Conservation (phyloP, 768 basidiomycete species). For the Fomitopsis pulvina region DNA sequence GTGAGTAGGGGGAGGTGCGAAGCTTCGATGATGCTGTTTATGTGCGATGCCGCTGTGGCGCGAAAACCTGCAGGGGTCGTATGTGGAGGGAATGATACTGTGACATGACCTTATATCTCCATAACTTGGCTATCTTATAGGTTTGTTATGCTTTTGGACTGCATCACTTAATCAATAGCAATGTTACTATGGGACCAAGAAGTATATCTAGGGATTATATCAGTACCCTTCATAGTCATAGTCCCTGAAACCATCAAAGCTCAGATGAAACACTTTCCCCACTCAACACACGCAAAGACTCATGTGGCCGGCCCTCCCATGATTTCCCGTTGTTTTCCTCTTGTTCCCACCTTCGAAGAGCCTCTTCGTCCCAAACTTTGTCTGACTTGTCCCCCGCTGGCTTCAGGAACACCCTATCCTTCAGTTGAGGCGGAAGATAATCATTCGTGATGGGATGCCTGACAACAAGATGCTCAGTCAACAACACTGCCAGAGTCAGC, state of each 20-base stretch:
- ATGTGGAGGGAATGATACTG: slow-evolving; percentile 22
- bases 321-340: slow-evolving; percentile 30
- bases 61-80: slow-evolving; percentile 41
- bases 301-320: slow-evolving; percentile 27
- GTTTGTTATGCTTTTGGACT: not conserved
- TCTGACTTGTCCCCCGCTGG: slow-evolving; percentile 30
- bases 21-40: slow-evolving; percentile 36
- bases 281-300: not conserved
- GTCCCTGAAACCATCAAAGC: too few species aligned
- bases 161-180: not conserved
- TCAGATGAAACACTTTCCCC: too few species aligned
- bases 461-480: not conserved
- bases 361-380: slow-evolving; percentile 45
- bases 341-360: slow-evolving; percentile 39
- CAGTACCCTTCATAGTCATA: too few species aligned
- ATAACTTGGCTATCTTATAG: too few species aligned
- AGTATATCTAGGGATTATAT: too few species aligned
- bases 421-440: slow-evolving; percentile 41
- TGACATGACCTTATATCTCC: not conserved
- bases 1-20: slow-evolving; percentile 4
- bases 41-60: slow-evolving; percentile 44
- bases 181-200: too few species aligned
- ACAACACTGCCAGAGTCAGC: not conserved
- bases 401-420: slow-evolving; percentile 30
- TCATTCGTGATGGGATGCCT: slow-evolving; percentile 49